Evolutionary conservation across 768 basidiomycete species (phyloP).

Genomic region (Tricholoma hemisulphureum): DNA sequence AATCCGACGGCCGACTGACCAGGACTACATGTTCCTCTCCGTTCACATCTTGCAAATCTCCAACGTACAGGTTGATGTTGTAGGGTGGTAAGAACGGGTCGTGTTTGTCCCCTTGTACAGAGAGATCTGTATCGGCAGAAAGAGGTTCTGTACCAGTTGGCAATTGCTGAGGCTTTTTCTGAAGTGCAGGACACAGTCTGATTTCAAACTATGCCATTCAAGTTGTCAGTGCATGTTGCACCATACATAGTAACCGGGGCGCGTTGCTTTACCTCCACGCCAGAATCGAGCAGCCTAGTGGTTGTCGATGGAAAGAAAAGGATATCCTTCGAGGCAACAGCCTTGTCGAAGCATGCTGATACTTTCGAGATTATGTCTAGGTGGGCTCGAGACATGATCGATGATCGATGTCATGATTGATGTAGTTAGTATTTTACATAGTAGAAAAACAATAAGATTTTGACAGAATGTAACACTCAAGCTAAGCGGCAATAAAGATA

Average conservation of each 20-base stretch:
- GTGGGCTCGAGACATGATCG: constrained; percentile 35
- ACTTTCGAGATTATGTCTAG: constrained; percentile 56
- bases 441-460: too few species aligned
- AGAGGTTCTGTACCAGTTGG: constrained; percentile 37
- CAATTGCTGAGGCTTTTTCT: constrained; percentile 66
- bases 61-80: constrained; percentile 68
- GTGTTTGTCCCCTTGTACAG: constrained; percentile 24
- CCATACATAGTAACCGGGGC: not conserved
- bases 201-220: constrained; percentile 76
- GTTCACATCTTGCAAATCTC: constrained; percentile 67
- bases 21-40: constrained; percentile 64
- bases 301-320: constrained; percentile 77
- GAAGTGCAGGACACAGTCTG: constrained; percentile 79
- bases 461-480: not conserved
- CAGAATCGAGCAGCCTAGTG: constrained; percentile 56
- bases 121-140: constrained; percentile 23
- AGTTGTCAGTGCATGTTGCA: constrained; percentile 1
- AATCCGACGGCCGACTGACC: constrained; percentile 41
- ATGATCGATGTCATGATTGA: too few species aligned
- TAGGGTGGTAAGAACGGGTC: constrained; percentile 92
- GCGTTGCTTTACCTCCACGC: constrained; percentile 51
- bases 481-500: not conserved
- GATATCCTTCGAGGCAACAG: constrained; percentile 61
- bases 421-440: too few species aligned
- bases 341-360: constrained; percentile 55